Evolutionary conservation across 164 flowering plant genomes (phyloP), one percentile per base, ranked within the genome.

Genomic region (Annona cherimola): DNA sequence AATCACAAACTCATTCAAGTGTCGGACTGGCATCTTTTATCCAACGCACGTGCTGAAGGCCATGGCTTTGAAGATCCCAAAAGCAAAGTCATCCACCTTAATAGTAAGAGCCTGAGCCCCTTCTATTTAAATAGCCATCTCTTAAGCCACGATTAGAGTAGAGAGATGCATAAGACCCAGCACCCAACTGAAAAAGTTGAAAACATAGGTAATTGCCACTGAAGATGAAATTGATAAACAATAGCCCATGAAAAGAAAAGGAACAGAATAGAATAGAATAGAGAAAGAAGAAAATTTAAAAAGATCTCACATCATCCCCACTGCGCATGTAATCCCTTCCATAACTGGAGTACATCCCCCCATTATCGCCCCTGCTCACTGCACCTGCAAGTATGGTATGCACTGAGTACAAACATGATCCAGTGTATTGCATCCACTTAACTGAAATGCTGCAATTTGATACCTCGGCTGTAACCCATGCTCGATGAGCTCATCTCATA

Each of bases 121-220:
- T 75, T 67, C 86, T 72, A 43, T 92, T 91, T 79, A 89, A 79
- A 80, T 91, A 93, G 73, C 89, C 78, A 75, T 91, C 88, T 66
- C 91, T 89, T 72, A 81, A 69, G 40, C 92, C 81, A 71, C 97
- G 97, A 68, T 88, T 78, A 46, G 98, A 79, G 76, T 91, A 91
- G 45, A 88, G 55, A 5, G 97, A 90, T 54, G 98, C 90, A 79
- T 93, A 91, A 63, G 98, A 89, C 76, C 89, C 80, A 67, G 87
- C 84, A 77, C 88, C 89, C 80, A 83, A 91, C 96, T 94, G 84
- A 78, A 61, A 12, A 26, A 40, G 16, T n/a, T 20, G 16, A 44
- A 3, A 44, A 3, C 43, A 35, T 16, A 42, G 43, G 65, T 42
- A 60, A 12, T 9, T 26, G 66, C 42, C 42, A 63, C 5, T 60